Percentiles rank a stretch among this genome's conserved stretches.
Conservation (phyloP, 2,329 filamentous ascomycete species). For the Fonsecaea nubica region DNA sequence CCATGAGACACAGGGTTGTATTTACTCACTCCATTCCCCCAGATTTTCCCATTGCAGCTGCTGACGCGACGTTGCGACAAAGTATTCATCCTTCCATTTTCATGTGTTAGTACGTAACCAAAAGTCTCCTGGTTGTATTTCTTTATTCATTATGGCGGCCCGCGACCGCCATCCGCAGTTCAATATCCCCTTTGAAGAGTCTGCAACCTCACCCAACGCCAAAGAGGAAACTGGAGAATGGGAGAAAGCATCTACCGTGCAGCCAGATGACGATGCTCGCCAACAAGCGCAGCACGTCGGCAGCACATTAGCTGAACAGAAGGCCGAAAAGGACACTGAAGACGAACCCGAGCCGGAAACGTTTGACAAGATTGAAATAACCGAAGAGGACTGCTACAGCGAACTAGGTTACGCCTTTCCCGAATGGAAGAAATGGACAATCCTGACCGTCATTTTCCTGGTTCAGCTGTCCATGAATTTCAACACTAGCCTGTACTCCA, state of each 20-base stretch:
- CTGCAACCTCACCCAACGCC: constrained; percentile 1
- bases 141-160: constrained; percentile 7
- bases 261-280: constrained; percentile 19
- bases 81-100: constrained; percentile 2
- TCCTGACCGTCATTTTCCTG: constrained; percentile 74
- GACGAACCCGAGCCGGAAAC: constrained; percentile 28
- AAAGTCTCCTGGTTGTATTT: not conserved
- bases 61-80: not conserved
- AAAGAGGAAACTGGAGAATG: constrained; percentile 30
- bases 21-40: constrained; percentile 12
- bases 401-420: constrained; percentile 68
- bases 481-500: constrained; percentile 76
- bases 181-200: constrained; percentile 8
- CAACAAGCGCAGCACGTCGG: constrained; percentile 26
- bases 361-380: constrained; percentile 49
- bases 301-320: constrained; percentile 12
- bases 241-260: constrained; percentile 33
- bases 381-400: constrained; percentile 67
- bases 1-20: constrained; percentile 1
- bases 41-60: not conserved
- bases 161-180: constrained; percentile 14
- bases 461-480: constrained; percentile 81
- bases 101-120: not conserved
- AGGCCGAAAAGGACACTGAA: constrained; percentile 12
- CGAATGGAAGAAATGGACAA: constrained; percentile 71